These are phyloP conservation scores for Yamadazyma endophytica DNA, from an alignment of 805 yeast species.

Conservation along the genomic window DNA sequence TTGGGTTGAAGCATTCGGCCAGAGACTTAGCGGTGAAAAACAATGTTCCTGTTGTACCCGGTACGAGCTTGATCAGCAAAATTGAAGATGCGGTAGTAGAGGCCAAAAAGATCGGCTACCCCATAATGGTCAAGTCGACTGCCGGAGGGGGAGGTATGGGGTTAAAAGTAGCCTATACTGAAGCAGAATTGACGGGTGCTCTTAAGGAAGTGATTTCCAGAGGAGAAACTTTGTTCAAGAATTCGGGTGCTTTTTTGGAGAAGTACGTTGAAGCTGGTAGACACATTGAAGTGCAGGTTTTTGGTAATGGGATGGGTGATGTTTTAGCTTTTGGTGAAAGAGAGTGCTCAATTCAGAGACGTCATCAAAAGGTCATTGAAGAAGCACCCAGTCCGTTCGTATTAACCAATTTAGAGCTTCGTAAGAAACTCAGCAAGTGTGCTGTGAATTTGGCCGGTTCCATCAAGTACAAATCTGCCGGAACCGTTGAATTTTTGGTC, in stretches of 20 bases:
- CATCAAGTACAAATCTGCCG: slow-evolving; percentile 91
- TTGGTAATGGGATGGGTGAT: slow-evolving; percentile 91
- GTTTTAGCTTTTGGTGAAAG: slow-evolving; percentile 96
- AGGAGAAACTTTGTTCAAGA: slow-evolving; percentile 89
- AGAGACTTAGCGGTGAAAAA: slow-evolving; percentile 87
- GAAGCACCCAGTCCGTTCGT: slow-evolving; percentile 96
- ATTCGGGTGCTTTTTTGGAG: slow-evolving; percentile 93
- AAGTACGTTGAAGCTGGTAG: slow-evolving; percentile 91
- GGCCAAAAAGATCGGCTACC: slow-evolving; percentile 74
- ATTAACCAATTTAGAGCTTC: slow-evolving; percentile 58
- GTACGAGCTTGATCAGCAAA: slow-evolving; percentile 74
- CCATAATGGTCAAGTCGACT: slow-evolving; percentile 93
- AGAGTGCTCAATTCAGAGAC: slow-evolving; percentile 94
- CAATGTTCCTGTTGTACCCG: slow-evolving; percentile 93
- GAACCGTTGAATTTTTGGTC: slow-evolving; percentile 93
- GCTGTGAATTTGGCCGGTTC: slow-evolving; percentile 77
- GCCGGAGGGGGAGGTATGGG: slow-evolving; percentile 99
- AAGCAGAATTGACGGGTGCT: slow-evolving; percentile 71
- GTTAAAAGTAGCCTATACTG: slow-evolving; percentile 82
- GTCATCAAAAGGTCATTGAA: slow-evolving; percentile 93
- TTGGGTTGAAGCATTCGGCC: slow-evolving; percentile 95
- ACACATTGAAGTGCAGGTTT: slow-evolving; percentile 94
- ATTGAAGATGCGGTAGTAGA: slow-evolving; percentile 69
- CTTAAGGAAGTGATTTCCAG: slow-evolving; percentile 90
- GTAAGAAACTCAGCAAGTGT: slow-evolving; percentile 69